Base-by-base conservation (phyloP, 2,329 filamentous ascomycete genomes). In the Aureobasidium vineae region DNA sequence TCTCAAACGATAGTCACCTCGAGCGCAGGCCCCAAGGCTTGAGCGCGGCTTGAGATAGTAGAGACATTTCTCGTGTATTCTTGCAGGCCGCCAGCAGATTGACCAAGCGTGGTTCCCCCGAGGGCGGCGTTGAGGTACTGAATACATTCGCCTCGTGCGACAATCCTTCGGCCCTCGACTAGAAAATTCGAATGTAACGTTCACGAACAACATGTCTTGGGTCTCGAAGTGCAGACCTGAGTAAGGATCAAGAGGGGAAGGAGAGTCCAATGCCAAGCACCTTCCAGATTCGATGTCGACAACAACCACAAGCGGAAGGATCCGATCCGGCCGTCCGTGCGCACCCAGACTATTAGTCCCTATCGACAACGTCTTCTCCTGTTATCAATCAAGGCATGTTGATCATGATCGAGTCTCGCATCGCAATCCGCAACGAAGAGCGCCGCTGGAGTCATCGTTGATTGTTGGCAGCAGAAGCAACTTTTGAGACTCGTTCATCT, bases 361-460 rank as follows among this genome's bases (percentile, higher is more conserved):
- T 49, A 61, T 61, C 57, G 57, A 52, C 59, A 52, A 63, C 59
- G 59, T 63, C 59, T 52, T 33, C 23, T 63, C 45, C n/a, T 31
- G 16, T 7, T 49, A 49, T 49, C 43, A 47, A 63, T 50, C 59
- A 52, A 63, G 31, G 43, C 45, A 52, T 49, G 16, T 41, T 31
- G 21, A 15, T 63, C 31, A 11, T 63, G 43, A 63, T 50, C 59
- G 11, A 15, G 21, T 5, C 38, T 38, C n/a, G 11, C 31, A 49
- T 7, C 19, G 6, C 10, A 6, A 60, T 36, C 19, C 26, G 8
- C 28, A 11, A 41, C 28, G 41, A n/a, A 45, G 45, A 41, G 28
- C 59, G 59, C 59, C 59, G 59, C 45, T 41, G 45, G 31, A n/a
- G 33, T 63, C 59, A 63, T 63, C 10, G n/a, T 47, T 36, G 16